These are phyloP conservation scores for Kwoniella sp. DNA, from an alignment of 768 basidiomycete species.

Conservation along the genomic window DNA sequence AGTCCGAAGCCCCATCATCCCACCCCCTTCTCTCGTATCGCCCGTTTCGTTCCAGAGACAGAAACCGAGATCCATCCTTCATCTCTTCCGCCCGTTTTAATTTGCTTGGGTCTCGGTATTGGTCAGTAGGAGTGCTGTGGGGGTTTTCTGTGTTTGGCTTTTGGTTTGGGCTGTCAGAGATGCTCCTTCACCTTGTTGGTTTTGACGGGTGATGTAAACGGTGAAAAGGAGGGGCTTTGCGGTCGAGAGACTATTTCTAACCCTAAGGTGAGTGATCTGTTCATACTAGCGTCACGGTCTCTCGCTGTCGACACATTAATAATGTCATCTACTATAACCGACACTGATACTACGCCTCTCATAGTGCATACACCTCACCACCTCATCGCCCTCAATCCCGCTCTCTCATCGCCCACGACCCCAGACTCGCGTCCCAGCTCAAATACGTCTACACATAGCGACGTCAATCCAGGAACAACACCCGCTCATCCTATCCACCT, in stretches of 20 bases:
- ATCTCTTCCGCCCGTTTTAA: neutral
- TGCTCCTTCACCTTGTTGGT: neutral
- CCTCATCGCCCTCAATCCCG: neutral
- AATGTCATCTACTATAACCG: too few species aligned
- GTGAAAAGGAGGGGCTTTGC: neutral
- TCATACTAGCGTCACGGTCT: too few species aligned
- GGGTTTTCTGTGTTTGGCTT: neutral
- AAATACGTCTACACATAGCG: neutral
- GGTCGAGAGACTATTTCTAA: slow-evolving; percentile 5
- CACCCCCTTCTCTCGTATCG: neutral
- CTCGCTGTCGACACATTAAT: too few species aligned
- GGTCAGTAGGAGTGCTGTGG: neutral
- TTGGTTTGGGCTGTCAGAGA: neutral
- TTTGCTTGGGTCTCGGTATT: neutral
- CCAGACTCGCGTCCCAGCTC: neutral
- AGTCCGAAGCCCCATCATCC: neutral
- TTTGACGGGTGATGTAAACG: neutral
- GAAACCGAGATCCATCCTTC: neutral
- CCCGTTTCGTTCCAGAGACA: neutral
- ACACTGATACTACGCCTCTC: too few species aligned
- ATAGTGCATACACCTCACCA: slow-evolving; percentile 3
- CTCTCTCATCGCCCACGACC: neutral
- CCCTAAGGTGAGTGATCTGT: slow-evolving; percentile 4
- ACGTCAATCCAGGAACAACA: neutral
- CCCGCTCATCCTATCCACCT: neutral